Conservation (phyloP, 176 grass and related monocot genomes). For the Lolium multiflorum region DNA sequence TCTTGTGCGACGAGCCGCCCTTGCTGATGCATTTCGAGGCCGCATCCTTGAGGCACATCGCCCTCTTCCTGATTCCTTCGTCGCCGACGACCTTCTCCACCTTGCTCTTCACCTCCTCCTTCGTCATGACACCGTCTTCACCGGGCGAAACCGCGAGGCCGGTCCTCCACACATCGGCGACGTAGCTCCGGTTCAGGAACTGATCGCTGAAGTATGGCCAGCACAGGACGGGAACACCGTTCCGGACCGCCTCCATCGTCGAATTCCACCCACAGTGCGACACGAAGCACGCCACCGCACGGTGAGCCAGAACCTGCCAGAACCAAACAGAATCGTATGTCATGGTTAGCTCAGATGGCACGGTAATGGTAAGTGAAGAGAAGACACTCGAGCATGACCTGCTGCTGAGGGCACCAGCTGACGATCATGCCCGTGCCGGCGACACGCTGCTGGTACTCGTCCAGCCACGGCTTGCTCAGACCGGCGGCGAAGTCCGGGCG, state of each 20-base stretch:
- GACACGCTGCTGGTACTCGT: slow-evolving; percentile 35
- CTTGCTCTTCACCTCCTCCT: slow-evolving; percentile 47
- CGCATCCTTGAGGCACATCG: slow-evolving; percentile 5
- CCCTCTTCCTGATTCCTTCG: slow-evolving; percentile 29
- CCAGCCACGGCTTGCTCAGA: slow-evolving; percentile 37
- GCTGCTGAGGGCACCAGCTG: slow-evolving; percentile 59
- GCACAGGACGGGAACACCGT: slow-evolving; percentile 50
- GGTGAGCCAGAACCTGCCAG: slow-evolving; percentile 39
- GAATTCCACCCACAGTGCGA: slow-evolving; percentile 68
- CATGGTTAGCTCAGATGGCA: no score
- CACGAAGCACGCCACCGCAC: slow-evolving; percentile 44
- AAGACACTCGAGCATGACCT: not conserved
- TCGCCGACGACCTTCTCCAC: slow-evolving; percentile 30
- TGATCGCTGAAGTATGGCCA: slow-evolving; percentile 63
- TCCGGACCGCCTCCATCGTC: slow-evolving; percentile 43
- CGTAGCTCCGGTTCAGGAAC: slow-evolving; percentile 43
- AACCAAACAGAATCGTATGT: not conserved
- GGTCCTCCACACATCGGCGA: slow-evolving; percentile 49
- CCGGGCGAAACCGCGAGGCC: slow-evolving; percentile 45
- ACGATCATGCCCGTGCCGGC: slow-evolving; percentile 50
- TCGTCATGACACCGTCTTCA: slow-evolving; percentile 44
- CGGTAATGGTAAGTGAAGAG: no score
- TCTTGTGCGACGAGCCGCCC: slow-evolving; percentile 23
- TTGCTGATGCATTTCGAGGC: not conserved
- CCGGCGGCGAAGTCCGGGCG: slow-evolving; percentile 44